Evolutionary conservation across 2,329 filamentous ascomycete species (phyloP).

Genomic region (Pseudogymnoascus sp.): DNA sequence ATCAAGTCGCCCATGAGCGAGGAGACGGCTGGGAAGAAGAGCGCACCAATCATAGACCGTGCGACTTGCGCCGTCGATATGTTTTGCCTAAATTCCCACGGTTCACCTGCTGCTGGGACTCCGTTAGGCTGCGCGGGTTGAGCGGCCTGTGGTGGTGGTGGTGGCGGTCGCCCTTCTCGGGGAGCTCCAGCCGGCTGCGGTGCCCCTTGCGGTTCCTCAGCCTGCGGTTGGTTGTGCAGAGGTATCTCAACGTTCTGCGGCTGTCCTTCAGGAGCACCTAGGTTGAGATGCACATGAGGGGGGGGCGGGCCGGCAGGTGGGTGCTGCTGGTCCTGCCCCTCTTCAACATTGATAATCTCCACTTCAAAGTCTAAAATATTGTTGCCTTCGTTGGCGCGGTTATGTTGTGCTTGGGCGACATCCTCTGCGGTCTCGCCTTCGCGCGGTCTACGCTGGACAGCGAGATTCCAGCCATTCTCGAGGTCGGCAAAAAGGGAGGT

Average conservation of each 20-base stretch:
- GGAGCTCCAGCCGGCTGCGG: background rate
- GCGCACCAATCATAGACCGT: slow-evolving; percentile 54
- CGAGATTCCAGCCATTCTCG: slow-evolving; percentile 26
- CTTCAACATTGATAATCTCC: slow-evolving; percentile 28
- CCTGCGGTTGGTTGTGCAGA: background rate
- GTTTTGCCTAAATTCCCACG: slow-evolving; percentile 20
- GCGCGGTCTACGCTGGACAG: slow-evolving; percentile 26
- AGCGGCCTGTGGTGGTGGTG: background rate
- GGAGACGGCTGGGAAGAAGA: slow-evolving; percentile 77
- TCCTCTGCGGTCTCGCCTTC: slow-evolving; percentile 26
- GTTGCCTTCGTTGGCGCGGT: slow-evolving; percentile 19
- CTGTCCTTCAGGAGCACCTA: background rate
- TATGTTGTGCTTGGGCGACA: slow-evolving; percentile 18
- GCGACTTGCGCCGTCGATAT: slow-evolving; percentile 46
- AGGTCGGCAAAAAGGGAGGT: slow-evolving; percentile 19
- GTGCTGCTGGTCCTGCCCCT: background rate
- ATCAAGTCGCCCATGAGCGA: slow-evolving; percentile 70
- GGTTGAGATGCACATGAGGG: background rate
- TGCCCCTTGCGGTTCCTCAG: background rate
- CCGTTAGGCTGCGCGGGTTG: background rate
- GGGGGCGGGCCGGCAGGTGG: background rate
- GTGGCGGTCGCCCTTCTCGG: background rate
- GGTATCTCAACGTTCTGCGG: background rate
- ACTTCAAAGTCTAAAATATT: slow-evolving; percentile 29
- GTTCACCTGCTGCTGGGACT: background rate